Conservation (phyloP, 495 filamentous ascomycete genomes). For the Hypoxylon cercidicola region DNA sequence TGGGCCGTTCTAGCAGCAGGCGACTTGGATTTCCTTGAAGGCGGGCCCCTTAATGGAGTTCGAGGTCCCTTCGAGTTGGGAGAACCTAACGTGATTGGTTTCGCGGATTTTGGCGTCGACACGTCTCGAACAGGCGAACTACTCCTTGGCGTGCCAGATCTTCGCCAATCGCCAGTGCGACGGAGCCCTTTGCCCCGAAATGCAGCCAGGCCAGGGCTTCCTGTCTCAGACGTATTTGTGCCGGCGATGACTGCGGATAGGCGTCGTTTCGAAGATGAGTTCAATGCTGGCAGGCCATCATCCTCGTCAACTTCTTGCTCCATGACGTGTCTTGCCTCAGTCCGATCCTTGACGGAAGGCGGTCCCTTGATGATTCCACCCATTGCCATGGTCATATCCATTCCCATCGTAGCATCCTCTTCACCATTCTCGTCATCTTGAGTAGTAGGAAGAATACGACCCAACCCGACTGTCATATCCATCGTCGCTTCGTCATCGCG, state of each 20-base stretch:
- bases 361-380: slow-evolving; percentile 63
- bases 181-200: slow-evolving; percentile 65
- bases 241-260: slow-evolving; percentile 51
- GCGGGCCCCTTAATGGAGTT: slow-evolving; percentile 64
- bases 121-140: slow-evolving; percentile 44
- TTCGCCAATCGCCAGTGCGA: slow-evolving; percentile 56
- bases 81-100: slow-evolving; percentile 61
- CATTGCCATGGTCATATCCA: slow-evolving; percentile 69
- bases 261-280: slow-evolving; percentile 51
- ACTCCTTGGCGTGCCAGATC: slow-evolving; percentile 55
- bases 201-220: slow-evolving; percentile 67
- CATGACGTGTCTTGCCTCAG: slow-evolving; percentile 67
- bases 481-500: slow-evolving; percentile 59
- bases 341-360: slow-evolving; percentile 49
- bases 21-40: slow-evolving; percentile 44
- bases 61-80: slow-evolving; percentile 62
- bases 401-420: slow-evolving; percentile 63
- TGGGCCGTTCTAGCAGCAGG: slow-evolving; percentile 40
- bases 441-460: slow-evolving; percentile 67
- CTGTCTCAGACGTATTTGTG: slow-evolving; percentile 65
- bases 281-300: slow-evolving; percentile 65
- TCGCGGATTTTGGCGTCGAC: slow-evolving; percentile 59
- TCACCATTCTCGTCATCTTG: slow-evolving; percentile 55
- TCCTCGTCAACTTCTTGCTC: slow-evolving; percentile 67
- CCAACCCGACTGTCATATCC: slow-evolving; percentile 80